Conservation (phyloP, 2,329 filamentous ascomycete species). For the Sporothrix mexicana region DNA sequence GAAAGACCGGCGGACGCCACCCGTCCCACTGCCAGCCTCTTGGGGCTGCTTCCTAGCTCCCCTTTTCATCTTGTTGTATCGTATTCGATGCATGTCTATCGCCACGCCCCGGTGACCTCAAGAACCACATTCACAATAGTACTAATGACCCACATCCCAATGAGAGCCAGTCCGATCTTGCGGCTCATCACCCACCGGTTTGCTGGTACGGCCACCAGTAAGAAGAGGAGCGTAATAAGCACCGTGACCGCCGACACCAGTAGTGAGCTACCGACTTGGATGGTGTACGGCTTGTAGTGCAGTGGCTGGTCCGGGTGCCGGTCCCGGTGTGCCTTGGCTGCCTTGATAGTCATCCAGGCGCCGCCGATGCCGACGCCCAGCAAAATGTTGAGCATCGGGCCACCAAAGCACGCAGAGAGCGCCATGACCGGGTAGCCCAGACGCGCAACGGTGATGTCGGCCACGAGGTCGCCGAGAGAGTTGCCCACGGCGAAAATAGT, state of each 20-base stretch:
- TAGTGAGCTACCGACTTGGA: slow-evolving; percentile 83
- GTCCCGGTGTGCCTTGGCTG: slow-evolving; percentile 67
- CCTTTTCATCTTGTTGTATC: neutral
- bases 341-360: slow-evolving; percentile 80
- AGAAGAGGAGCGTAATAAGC: slow-evolving; percentile 75
- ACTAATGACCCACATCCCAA: slow-evolving; percentile 79
- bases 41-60: neutral
- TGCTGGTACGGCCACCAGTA: slow-evolving; percentile 81
- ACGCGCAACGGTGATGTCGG: slow-evolving; percentile 90
- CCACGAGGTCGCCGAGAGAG: slow-evolving; percentile 90
- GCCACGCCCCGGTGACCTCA: slow-evolving; percentile 68
- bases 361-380: slow-evolving; percentile 93
- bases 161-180: slow-evolving; percentile 79
- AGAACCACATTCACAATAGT: slow-evolving; percentile 82
- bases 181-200: slow-evolving; percentile 87
- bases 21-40: neutral
- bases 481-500: slow-evolving; percentile 98
- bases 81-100: neutral
- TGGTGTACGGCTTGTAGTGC: slow-evolving; percentile 76
- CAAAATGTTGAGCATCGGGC: slow-evolving; percentile 96
- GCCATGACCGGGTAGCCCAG: slow-evolving; percentile 98
- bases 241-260: slow-evolving; percentile 85
- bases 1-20: neutral
- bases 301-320: slow-evolving; percentile 70
- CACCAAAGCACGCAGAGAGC: slow-evolving; percentile 92